Base-by-base conservation (phyloP, 306 rosid species). In the Prunus mongolica region DNA sequence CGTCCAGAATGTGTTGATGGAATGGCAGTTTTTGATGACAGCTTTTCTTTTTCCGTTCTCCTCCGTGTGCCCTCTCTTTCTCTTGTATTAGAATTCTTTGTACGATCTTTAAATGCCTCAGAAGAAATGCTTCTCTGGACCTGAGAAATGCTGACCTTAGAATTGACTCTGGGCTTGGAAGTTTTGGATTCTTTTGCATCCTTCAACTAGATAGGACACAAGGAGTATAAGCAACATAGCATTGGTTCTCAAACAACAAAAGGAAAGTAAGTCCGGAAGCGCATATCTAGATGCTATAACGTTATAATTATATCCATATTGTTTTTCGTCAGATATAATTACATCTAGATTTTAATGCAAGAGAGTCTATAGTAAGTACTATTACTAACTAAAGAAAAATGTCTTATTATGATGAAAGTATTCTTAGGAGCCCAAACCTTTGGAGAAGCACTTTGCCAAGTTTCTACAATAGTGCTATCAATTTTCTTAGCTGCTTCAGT, bases 341-440 rank as follows among this genome's bases (percentile, higher is more conserved):
- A 56, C 14, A 24, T 24, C 30, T 27, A 27, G 16, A 61, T 61
- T 11, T 24, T 22, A 50, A 28, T 51, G 46, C 61, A 28, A 22
- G 27, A 18, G 58, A 27, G 8, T 38, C 28, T 51, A n/a, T 0
- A 69, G 65, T 16, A 12, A n/a, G 34, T 22, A 28, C 51, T 51
- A 51, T 52, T 60, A 25, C 47, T 16, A 41, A 73, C 49, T 9
- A 80, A 50, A 72, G 52, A n/a, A 13, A 67, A 56, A 24, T 24
- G n/a, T 54, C 16, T 49, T 24, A 6, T 16, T 54, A 76, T n/a
- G 24, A 51, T 57, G 58, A 77, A 27, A 62, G 49, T 32, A 34
- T 0, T 16, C 44, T 49, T 58, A 18, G 55, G 79, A 34, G 69
- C 49, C 70, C 78, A 78, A 60, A 90, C 97, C 96, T 88, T 76